Base-by-base conservation (phyloP, 495 filamentous ascomycete species). In the Corynascus novoguineensis region DNA sequence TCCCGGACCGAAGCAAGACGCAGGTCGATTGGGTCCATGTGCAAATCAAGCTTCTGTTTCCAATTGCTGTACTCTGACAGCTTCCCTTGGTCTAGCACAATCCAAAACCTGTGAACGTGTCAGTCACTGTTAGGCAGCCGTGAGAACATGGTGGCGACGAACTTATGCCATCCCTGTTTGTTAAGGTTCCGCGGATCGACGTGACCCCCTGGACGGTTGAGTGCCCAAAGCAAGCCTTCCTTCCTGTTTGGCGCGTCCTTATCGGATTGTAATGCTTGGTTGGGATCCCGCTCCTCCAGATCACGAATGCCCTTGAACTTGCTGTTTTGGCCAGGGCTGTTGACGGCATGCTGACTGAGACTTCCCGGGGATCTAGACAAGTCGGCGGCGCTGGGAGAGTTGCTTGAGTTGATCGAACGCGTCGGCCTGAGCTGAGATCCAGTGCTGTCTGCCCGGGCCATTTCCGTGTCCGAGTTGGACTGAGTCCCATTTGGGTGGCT, bases 151-250 rank as follows among this genome's bases (percentile, higher is more conserved):
- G 21, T n/a, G n/a, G 19, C 5, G 53, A 82, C 87, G 69, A 84
- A 98, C 92, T 99, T 99, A 66, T 99, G 93, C 95, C 93, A 98
- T 51, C 90, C 92, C 69, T 93, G 90, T 64, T 97, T 96, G 66
- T 96, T 97, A 50, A 98, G 78, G 7, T 88, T 89, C 61, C 92
- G 89, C 4, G 95, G 95, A 68, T 99, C 93, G 14, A 89, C 90
- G 71, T 97, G 93, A 41, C 90, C 93, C 4, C 92, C 93, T 7
- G 93, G 95, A 60, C 89, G 83, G 60, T 90, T 97, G 17, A 97
- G 74, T 35, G 93, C 90, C 93, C 95, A 97, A 12, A 99, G 75
- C 12, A 99, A 74, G 17, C 93, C 93, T 72, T 99, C 93, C 70
- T 97, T 99, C 41, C 76, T 70, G 29, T 81, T 77, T 1, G 73